These are phyloP conservation scores for Didymella pinodella DNA, from an alignment of 2,329 filamentous ascomycete genomes.

Conservation along the genomic window DNA sequence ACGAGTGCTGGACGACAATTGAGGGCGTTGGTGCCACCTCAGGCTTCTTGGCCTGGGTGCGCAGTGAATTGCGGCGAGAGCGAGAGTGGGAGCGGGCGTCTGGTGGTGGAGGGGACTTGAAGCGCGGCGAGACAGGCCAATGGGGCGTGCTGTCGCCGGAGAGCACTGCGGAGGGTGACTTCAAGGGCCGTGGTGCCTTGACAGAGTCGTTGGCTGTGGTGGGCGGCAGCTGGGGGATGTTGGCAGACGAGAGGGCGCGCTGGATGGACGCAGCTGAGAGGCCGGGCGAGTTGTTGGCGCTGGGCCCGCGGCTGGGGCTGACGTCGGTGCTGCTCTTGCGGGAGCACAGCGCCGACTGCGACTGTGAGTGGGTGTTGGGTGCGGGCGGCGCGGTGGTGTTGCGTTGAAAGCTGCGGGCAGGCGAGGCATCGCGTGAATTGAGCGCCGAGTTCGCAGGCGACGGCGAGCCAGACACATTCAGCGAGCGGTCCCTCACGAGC, in stretches of 20 bases:
- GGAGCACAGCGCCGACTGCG: conserved; percentile 46
- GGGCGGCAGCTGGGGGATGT: conserved; percentile 69
- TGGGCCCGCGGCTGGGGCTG: conserved; percentile 52
- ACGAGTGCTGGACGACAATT: conserved; percentile 57
- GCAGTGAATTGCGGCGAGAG: conserved; percentile 56
- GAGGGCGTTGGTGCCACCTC: conserved; percentile 48
- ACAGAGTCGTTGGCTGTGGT: conserved; percentile 68
- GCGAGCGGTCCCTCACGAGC: conserved; percentile 38
- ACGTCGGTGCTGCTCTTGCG: conserved; percentile 57
- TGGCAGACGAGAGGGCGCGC: conserved; percentile 72
- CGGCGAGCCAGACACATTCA: conserved; percentile 45
- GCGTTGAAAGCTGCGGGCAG: conserved; percentile 47
- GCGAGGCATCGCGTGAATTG: conserved; percentile 59
- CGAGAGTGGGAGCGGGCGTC: conserved; percentile 42
- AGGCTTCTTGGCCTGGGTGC: conserved; percentile 45
- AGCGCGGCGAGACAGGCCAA: conserved; percentile 79
- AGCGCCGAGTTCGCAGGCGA: conserved; percentile 54
- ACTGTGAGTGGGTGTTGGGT: conserved; percentile 26
- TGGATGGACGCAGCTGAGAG: conserved; percentile 70
- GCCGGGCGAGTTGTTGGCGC: conserved; percentile 53
- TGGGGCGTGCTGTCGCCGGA: conserved; percentile 62
- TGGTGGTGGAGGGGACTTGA: conserved; percentile 79
- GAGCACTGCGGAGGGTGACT: conserved; percentile 61
- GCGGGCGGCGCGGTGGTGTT: conserved; percentile 34
- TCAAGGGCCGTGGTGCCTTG: conserved; percentile 70